Conservation (phyloP, 371 early-diverging fungal genomes). For the Scutellospora calospora region DNA sequence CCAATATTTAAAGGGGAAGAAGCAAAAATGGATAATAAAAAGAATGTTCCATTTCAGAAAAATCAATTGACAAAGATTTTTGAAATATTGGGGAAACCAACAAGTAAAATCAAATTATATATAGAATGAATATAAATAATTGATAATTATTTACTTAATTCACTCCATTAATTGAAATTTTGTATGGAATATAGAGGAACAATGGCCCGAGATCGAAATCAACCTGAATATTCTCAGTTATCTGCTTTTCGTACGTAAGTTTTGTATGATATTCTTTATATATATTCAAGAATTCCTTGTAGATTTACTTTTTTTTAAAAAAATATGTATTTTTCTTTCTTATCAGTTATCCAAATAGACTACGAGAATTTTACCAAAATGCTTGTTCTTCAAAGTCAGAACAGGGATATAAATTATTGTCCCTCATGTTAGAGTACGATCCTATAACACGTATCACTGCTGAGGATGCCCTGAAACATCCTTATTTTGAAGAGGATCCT, state of each 20-base stretch:
- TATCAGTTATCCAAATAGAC: constrained; percentile 59
- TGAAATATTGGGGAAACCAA: constrained; percentile 90
- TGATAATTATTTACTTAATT: background rate
- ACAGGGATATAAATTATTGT: constrained; percentile 76
- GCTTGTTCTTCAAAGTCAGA: constrained; percentile 65
- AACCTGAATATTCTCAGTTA: constrained; percentile 76
- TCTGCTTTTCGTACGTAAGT: constrained; percentile 65
- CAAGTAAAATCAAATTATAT: constrained; percentile 78
- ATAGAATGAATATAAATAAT: constrained; percentile 52
- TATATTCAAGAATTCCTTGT: background rate
- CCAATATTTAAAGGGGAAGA: constrained; percentile 97
- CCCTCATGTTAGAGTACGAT: constrained; percentile 91
- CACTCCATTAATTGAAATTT: too few species aligned
- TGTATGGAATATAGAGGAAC: constrained; percentile 61
- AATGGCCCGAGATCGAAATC: constrained; percentile 80
- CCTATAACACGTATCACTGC: constrained; percentile 91
- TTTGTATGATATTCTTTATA: background rate
- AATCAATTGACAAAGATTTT: constrained; percentile 91
- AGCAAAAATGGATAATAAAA: constrained; percentile 89
- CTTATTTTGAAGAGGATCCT: constrained; percentile 94
- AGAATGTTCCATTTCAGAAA: constrained; percentile 90
- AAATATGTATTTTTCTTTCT: background rate
- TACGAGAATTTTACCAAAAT: constrained; percentile 57
- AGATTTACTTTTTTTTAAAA: background rate
- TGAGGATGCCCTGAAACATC: constrained; percentile 85